Evolutionary conservation across 495 filamentous ascomycete species (phyloP).

Genomic region (Lophiostoma macrostomum): DNA sequence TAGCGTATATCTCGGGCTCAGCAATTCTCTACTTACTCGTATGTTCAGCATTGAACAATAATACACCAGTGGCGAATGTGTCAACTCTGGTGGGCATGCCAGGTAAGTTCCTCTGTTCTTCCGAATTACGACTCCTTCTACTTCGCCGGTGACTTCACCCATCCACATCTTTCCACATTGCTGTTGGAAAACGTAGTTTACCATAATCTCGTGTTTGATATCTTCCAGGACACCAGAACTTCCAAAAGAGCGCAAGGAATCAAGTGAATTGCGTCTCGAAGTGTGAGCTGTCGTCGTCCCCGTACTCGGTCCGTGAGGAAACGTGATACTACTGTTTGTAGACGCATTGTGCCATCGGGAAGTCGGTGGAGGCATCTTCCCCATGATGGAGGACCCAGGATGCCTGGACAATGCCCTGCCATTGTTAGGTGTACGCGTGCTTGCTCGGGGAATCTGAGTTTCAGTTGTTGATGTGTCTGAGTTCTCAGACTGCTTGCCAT

Average conservation of each 20-base stretch:
- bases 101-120: conserved; percentile 65
- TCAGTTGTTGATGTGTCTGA: background rate
- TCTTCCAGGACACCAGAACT: conserved; percentile 61
- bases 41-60: conserved; percentile 67
- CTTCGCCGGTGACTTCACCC: conserved; percentile 58
- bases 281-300: background rate
- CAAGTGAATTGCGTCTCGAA: conserved; percentile 41
- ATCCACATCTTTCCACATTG: conserved; percentile 71
- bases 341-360: background rate
- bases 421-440: background rate
- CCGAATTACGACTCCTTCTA: conserved; percentile 69
- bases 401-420: background rate
- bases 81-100: conserved; percentile 62
- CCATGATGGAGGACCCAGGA: conserved; percentile 7
- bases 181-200: conserved; percentile 76
- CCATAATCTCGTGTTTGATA: conserved; percentile 82
- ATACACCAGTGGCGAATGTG: conserved; percentile 54
- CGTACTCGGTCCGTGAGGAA: no score
- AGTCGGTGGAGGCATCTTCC: conserved; percentile 10
- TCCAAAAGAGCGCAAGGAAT: conserved; percentile 18
- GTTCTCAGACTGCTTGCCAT: background rate
- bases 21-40: conserved; percentile 48
- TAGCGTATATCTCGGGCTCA: background rate
- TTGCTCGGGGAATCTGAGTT: background rate
- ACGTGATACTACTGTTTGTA: no score